Percentiles rank a stretch among this genome's conserved stretches.
Conservation (phyloP, 106 monocot species). For the Allium cepa region DNA sequence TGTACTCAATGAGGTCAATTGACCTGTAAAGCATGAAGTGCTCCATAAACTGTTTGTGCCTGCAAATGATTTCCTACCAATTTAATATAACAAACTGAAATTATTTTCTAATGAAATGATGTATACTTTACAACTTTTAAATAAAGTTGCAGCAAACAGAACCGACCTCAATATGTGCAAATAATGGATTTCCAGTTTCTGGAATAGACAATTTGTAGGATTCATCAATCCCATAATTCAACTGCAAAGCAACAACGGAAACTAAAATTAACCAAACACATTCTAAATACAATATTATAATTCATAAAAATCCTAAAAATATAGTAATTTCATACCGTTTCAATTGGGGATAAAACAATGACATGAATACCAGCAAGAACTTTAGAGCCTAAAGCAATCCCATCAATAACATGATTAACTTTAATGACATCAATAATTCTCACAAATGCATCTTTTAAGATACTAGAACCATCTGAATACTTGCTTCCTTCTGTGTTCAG, state of each 20-base stretch:
- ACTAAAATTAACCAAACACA: neutral
- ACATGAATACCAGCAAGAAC: slow-evolving; percentile 52
- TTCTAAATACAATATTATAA: neutral
- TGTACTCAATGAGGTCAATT: neutral
- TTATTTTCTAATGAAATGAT: neutral
- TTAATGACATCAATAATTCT: slow-evolving; percentile 42
- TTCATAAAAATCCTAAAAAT: neutral
- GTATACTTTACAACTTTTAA: neutral
- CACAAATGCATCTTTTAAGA: slow-evolving; percentile 60
- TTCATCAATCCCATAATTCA: slow-evolving; percentile 76
- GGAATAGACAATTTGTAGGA: slow-evolving; percentile 66
- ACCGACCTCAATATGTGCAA: slow-evolving; percentile 60
- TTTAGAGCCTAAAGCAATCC: slow-evolving; percentile 8
- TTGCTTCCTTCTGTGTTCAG: slow-evolving; percentile 52
- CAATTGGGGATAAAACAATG: slow-evolving; percentile 32
- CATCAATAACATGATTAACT: slow-evolving; percentile 26
- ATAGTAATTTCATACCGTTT: slow-evolving; percentile 19
- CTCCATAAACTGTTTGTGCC: slow-evolving; percentile 93
- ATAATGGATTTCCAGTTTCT: slow-evolving; percentile 24
- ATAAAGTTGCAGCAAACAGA: neutral
- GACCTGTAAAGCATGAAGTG: slow-evolving; percentile 90
- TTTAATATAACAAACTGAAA: slow-evolving; percentile 1
- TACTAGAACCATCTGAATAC: slow-evolving; percentile 43
- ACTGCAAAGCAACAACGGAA: slow-evolving; percentile 31
- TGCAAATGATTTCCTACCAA: slow-evolving; percentile 19